These are phyloP conservation scores for Pseudogymnoascus sp. DNA, from an alignment of 2,329 filamentous ascomycete species.

Conservation along the genomic window DNA sequence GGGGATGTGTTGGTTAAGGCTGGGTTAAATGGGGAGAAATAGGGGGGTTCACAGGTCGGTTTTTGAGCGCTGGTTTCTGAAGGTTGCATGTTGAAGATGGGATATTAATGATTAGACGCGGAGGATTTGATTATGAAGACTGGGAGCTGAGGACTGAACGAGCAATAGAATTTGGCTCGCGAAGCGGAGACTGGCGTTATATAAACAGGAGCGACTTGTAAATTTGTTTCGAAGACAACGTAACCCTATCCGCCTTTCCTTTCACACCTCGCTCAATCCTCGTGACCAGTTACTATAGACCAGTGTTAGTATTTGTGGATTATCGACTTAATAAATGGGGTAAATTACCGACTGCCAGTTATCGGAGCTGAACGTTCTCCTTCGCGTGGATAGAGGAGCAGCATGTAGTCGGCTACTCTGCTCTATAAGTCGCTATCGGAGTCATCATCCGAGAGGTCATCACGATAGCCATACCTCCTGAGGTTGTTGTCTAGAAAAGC, in stretches of 20 bases:
- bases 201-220: background rate
- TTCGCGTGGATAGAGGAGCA: constrained; percentile 9
- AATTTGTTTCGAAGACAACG: constrained; percentile 27
- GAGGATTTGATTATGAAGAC: too few species aligned
- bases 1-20: background rate
- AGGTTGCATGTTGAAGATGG: too few species aligned
- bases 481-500: too few species aligned
- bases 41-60: background rate
- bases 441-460: constrained; percentile 11
- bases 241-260: constrained; percentile 29
- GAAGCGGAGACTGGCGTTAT: background rate
- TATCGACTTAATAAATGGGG: constrained; percentile 9
- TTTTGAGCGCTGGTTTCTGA: too few species aligned
- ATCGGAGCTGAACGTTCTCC: constrained; percentile 8
- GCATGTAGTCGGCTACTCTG: constrained; percentile 13
- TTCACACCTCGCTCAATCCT: constrained; percentile 14
- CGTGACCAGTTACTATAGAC: constrained; percentile 7
- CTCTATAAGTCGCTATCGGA: constrained; percentile 14
- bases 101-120: too few species aligned
- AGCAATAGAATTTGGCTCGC: background rate
- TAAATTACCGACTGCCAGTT: constrained; percentile 14
- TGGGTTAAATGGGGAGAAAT: background rate
- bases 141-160: background rate
- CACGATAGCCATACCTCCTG: too few species aligned
- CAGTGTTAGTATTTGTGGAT: constrained; percentile 14